Evolutionary conservation across 2,329 filamentous ascomycete genomes (phyloP).

Genomic region (Epichloe uncinata): DNA sequence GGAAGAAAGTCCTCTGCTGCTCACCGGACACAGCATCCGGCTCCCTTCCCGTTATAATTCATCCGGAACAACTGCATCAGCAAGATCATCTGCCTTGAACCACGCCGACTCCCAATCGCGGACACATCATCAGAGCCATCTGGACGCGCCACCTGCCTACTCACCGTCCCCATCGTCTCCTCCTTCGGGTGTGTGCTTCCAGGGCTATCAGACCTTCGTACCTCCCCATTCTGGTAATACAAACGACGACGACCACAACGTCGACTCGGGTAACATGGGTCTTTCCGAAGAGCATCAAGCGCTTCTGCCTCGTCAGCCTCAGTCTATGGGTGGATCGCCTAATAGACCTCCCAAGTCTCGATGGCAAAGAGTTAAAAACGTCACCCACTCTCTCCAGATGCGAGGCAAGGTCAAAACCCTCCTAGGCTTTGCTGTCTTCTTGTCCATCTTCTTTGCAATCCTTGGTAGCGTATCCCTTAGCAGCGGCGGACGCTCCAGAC

Average conservation of each 20-base stretch:
- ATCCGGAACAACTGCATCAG: not conserved
- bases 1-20: conserved; percentile 8
- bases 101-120: not conserved
- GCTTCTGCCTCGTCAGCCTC: conserved; percentile 28
- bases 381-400: conserved; percentile 7
- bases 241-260: conserved; percentile 1
- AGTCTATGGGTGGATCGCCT: conserved; percentile 31
- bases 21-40: conserved; percentile 3
- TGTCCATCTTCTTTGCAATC: conserved; percentile 18
- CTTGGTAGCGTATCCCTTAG: conserved; percentile 8
- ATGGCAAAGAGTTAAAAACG: conserved; percentile 18
- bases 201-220: conserved; percentile 32
- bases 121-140: conserved; percentile 10
- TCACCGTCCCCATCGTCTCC: conserved; percentile 28
- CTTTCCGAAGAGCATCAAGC: conserved; percentile 27
- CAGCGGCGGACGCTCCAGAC: conserved; percentile 9
- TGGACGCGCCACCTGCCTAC: conserved; percentile 38
- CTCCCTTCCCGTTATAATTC: conserved; percentile 1
- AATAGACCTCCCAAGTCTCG: conserved; percentile 12
- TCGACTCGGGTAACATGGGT: conserved; percentile 24
- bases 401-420: conserved; percentile 17
- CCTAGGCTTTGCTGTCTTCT: conserved; percentile 19
- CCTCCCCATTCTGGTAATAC: conserved; percentile 4
- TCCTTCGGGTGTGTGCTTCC: conserved; percentile 8
- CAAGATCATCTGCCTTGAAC: not conserved